Base-by-base conservation (phyloP, 164 flowering plant genomes). In the Aristolochia fimbriata region DNA sequence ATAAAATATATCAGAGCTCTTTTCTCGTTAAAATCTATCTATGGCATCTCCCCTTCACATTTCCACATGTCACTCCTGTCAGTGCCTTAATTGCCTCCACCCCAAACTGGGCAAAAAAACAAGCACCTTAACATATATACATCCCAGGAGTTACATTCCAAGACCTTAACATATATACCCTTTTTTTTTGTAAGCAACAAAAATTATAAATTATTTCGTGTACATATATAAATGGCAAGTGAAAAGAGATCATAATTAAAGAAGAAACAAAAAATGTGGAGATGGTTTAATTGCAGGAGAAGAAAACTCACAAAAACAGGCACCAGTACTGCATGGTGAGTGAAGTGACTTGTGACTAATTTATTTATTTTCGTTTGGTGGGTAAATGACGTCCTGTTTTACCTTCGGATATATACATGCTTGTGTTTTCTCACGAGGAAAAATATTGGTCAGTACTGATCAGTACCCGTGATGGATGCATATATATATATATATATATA, bases 31-130 rank as follows among this genome's bases (percentile, higher is more conserved):
- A 50, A 16, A 20, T 61, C 47, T 9, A 61, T 61, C 46, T 50
- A 61, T 61, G 63, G 56, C 63, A 51, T 60, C 62, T 50, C 47
- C 30, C 30, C 33, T 51, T 51, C 63, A 51, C 46, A 13, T 33
- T 19, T 14, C 23, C 45, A 33, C 63, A 61, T 50, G 55, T 61
- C 47, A 50, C 62, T 17, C 5, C 14, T n/a, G 47, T 6, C 47
- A 31, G 47, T 30, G 17, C 22, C 63, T 30, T 33, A 30, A 23
- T 59, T 14, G 15, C 10, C 17, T 16, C 52, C 15, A 15, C 30
- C 53, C 47, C 62, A 31, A 48, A 49, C 45, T 41, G 9, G 30
- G 15, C 30, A 47, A 24, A 47, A 60, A 23, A 19, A n/a, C 19
- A 20, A 47, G 23, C 15, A 5, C 43, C 43, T 7, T 13, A 1